Conservation (phyloP, 2,329 filamentous ascomycete genomes). For the Cladobotryum protrusum region DNA sequence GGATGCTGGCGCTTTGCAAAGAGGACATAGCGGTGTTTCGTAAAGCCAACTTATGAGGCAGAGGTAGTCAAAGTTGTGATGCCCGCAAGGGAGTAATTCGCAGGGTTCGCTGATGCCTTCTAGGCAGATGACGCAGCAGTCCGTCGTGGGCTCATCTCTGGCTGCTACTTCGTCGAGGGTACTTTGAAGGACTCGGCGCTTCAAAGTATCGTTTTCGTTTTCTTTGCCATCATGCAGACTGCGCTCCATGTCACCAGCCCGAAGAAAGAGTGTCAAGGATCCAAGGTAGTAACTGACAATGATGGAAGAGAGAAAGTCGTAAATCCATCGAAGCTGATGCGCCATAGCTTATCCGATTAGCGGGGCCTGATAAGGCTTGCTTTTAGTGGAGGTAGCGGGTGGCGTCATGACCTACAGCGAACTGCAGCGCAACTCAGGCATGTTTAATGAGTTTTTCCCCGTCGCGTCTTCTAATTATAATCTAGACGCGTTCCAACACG, state of each 20-base stretch:
- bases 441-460: not conserved
- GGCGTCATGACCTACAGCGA: not conserved
- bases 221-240: not conserved
- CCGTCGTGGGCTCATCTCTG: constrained; percentile 17
- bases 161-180: constrained; percentile 38
- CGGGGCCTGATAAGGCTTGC: not conserved
- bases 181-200: constrained; percentile 36
- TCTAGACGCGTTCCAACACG: constrained; percentile 4
- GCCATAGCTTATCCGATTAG: not conserved
- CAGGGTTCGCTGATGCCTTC: constrained; percentile 67
- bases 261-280: not conserved
- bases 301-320: not conserved
- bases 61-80: constrained; percentile 76
- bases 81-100: constrained; percentile 68
- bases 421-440: no score
- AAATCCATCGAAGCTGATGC: no score
- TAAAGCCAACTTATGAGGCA: constrained; percentile 81
- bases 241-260: constrained; percentile 9
- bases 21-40: constrained; percentile 64
- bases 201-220: constrained; percentile 26
- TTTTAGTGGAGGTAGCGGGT: constrained; percentile 4
- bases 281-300: not conserved
- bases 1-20: constrained; percentile 58
- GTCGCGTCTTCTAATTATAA: constrained; percentile 8
- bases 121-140: constrained; percentile 81